Evolutionary conservation across 2,329 filamentous ascomycete species (phyloP), one percentile per base, ranked within the genome.

Genomic region (Septoria linicola): DNA sequence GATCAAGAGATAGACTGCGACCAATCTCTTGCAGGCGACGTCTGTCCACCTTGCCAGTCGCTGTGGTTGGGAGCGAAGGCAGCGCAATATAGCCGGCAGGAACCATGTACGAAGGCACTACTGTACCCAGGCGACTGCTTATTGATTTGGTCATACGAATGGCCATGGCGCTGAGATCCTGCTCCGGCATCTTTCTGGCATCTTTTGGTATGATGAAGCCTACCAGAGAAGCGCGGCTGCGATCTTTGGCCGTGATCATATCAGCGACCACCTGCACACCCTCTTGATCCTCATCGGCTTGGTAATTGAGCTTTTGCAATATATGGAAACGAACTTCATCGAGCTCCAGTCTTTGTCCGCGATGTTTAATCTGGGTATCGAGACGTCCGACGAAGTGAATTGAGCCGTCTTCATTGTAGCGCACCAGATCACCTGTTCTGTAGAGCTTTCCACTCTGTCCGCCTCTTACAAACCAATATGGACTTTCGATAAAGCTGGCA

Each of bases 61-160:
- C 66, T 0, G 85, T 91, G 59, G 84, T 76, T 0, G 89, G 88
- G 27, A 95, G 73, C 1, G 67, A 63, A 49, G 79, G 79, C 4
- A 95, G 74, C 0, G 85, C 84, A 5, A 95, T 72, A 3, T 91
- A 70, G 54, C 83, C 80, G 0, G 81, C 81, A 0, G 89, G 89
- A 23, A 45, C 31, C 42, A 45, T 45, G 30, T 34, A 45, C 13
- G 42, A 45, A 11, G 42, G 42, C 42, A 45, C 30, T 1, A 92
- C 41, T 16, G 31, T 20, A 14, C 21, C 30, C 40, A 42, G 27
- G 13, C 40, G 40, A 13, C 23, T 13, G 27, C 23, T 19, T 19
- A 42, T 32, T 7, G 42, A 45, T n/a, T 36, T 16, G 17, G 32
- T 34, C 42, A 45, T 45, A 5, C 19, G 30, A 5, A 5, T 8